These are phyloP conservation scores for Pistacia integerrima DNA, from an alignment of 345 rosid species.

Conservation along the genomic window DNA sequence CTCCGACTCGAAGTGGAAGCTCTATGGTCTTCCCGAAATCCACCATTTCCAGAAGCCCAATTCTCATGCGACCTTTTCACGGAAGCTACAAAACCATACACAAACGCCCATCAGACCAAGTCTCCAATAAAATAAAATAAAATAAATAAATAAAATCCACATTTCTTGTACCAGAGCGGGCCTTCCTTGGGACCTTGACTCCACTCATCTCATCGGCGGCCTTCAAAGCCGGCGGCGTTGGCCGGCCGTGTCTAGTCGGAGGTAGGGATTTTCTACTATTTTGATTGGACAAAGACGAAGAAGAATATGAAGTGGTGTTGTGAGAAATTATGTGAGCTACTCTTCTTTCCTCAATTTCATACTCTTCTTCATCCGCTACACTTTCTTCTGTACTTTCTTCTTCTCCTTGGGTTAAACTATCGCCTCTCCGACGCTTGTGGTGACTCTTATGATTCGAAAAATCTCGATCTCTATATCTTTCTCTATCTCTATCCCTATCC, in stretches of 20 bases:
- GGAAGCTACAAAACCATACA: slow-evolving; percentile 38
- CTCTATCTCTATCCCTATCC: slow-evolving; percentile 15
- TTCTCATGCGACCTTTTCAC: slow-evolving; percentile 58
- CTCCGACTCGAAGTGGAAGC: slow-evolving; percentile 42
- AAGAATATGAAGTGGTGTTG: background rate
- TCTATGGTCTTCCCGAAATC: slow-evolving; percentile 41
- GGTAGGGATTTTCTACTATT: slow-evolving; percentile 24
- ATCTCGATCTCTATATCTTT: slow-evolving; percentile 30
- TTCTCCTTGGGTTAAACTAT: slow-evolving; percentile 33
- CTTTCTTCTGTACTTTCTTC: slow-evolving; percentile 46
- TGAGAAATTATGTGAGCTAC: background rate
- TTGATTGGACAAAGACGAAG: slow-evolving; percentile 25
- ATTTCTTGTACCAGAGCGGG: slow-evolving; percentile 53
- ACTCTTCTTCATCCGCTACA: slow-evolving; percentile 37
- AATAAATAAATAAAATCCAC: background rate
- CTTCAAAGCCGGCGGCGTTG: slow-evolving; percentile 23
- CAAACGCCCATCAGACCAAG: slow-evolving; percentile 2
- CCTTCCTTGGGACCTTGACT: slow-evolving; percentile 59
- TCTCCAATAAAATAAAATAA: background rate
- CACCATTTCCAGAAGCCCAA: slow-evolving; percentile 49
- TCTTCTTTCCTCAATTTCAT: slow-evolving; percentile 21
- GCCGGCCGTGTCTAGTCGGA: slow-evolving; percentile 12
- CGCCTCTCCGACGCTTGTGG: slow-evolving; percentile 48
- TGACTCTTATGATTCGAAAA: slow-evolving; percentile 28
- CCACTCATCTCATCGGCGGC: slow-evolving; percentile 52